Conservation (phyloP, 352 stramenopile genomes). For the Pythium myriotylum region DNA sequence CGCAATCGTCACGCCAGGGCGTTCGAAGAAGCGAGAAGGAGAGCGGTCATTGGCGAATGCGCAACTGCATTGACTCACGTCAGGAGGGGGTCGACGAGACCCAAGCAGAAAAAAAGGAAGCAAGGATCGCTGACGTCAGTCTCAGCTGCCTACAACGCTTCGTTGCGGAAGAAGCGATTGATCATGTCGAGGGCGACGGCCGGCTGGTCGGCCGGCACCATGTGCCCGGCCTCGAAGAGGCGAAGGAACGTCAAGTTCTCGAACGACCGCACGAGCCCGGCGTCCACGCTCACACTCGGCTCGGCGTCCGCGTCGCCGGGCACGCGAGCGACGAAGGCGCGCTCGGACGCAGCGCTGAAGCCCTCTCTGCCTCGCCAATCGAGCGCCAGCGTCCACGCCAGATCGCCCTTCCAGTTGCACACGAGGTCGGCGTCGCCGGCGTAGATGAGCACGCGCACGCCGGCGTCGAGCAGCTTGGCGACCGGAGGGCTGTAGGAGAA, state of each 20-base stretch:
- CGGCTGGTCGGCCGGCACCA: conserved; percentile 54
- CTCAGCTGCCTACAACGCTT: conserved; percentile 26
- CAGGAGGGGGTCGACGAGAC: neutral
- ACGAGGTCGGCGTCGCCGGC: conserved; percentile 94
- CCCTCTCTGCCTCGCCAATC: conserved; percentile 80
- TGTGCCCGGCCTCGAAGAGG: conserved; percentile 54
- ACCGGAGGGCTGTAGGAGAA: conserved; percentile 75
- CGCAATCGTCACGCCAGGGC: too few species aligned
- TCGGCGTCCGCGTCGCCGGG: conserved; percentile 3
- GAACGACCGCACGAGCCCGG: conserved; percentile 28
- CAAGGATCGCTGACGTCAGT: conserved; percentile 10
- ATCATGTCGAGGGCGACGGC: conserved; percentile 47
- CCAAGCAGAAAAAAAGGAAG: conserved; percentile 16
- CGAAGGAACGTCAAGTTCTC: conserved; percentile 42
- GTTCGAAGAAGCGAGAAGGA: too few species aligned
- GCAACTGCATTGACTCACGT: neutral
- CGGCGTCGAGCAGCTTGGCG: too few species aligned
- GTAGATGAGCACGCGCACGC: conserved; percentile 88
- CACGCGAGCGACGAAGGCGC: conserved; percentile 32
- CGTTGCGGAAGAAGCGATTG: too few species aligned
- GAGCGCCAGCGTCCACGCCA: conserved; percentile 87
- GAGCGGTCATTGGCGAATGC: conserved; percentile 10
- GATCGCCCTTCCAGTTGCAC: conserved; percentile 93
- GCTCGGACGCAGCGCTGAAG: conserved; percentile 54
- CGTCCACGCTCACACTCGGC: too few species aligned